Conservation (phyloP, 768 basidiomycete species). For the Suillus subalutaceus region DNA sequence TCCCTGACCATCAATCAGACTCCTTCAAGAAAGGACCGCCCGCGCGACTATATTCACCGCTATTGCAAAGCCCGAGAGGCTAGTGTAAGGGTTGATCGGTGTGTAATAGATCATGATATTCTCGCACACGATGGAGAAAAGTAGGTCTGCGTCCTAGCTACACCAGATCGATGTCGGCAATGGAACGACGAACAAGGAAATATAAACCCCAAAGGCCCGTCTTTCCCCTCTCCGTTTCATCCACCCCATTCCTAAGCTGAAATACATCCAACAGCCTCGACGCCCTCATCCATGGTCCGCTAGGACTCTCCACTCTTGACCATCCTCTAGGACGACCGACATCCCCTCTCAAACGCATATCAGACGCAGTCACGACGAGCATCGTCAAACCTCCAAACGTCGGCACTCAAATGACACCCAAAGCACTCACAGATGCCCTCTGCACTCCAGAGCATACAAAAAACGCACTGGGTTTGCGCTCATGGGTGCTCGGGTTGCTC, state of each 20-base stretch:
- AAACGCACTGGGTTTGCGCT: slow-evolving; percentile 68
- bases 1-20: too few species aligned
- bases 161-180: slow-evolving; percentile 71
- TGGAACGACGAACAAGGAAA: slow-evolving; percentile 65
- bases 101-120: too few species aligned
- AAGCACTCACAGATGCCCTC: slow-evolving; percentile 87
- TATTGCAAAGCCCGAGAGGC: too few species aligned
- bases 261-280: slow-evolving; percentile 9
- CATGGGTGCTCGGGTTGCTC: slow-evolving; percentile 61
- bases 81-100: too few species aligned
- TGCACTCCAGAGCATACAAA: slow-evolving; percentile 81
- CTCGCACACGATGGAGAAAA: slow-evolving; percentile 16
- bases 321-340: slow-evolving; percentile 71
- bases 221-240: background rate
- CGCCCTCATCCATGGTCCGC: slow-evolving; percentile 90
- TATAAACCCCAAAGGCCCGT: slow-evolving; percentile 76
- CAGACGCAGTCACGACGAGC: slow-evolving; percentile 79
- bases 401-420: slow-evolving; percentile 74
- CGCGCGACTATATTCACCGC: too few species aligned
- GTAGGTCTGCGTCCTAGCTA: slow-evolving; percentile 73
- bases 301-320: slow-evolving; percentile 98
- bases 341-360: slow-evolving; percentile 71
- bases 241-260: background rate
- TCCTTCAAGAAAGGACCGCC: too few species aligned
- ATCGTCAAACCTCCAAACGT: slow-evolving; percentile 86